Percentiles rank a stretch among this genome's conserved stretches.
Evolutionary conservation across 129 eudicot genomes (phyloP).

Genomic region (Pulicaria dysenterica): DNA sequence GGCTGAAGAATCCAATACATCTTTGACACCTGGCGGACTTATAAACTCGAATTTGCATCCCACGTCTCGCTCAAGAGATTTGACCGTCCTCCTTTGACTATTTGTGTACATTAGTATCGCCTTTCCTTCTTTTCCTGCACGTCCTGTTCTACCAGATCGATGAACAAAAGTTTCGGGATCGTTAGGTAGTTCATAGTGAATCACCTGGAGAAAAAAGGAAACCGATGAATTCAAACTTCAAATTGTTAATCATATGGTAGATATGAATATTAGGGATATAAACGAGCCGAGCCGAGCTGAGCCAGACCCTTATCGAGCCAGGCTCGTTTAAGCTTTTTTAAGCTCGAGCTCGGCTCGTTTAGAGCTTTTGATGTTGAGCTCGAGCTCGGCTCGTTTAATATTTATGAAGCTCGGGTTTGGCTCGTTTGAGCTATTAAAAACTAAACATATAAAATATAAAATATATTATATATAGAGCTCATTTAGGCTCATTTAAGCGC

Average conservation of each 20-base stretch:
- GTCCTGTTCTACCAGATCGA: constrained; percentile 98
- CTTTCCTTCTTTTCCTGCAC: constrained; percentile 90
- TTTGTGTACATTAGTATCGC: constrained; percentile 80
- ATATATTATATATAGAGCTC: too few relatives aligned
- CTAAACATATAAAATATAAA: too few relatives aligned
- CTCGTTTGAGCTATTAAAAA: too few relatives aligned
- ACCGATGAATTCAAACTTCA: not conserved
- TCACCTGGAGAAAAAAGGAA: constrained; percentile 45
- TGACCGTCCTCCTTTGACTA: constrained; percentile 76
- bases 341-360: too few relatives aligned
- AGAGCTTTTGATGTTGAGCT: too few relatives aligned
- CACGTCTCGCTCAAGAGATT: constrained; percentile 78
- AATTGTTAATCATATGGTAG: too few relatives aligned
- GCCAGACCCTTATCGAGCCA: not conserved
- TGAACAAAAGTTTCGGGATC: constrained; percentile 97
- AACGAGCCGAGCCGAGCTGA: not conserved
- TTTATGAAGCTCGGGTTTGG: too few relatives aligned
- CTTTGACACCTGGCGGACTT: constrained; percentile 68
- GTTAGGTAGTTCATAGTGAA: constrained; percentile 89
- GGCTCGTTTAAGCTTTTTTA: too few relatives aligned
- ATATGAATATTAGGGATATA: too few relatives aligned
- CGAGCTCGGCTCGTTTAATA: too few relatives aligned
- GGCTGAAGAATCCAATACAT: constrained; percentile 78
- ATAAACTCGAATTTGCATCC: constrained; percentile 76
- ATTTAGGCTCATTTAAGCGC: too few relatives aligned